Base-by-base conservation (phyloP, 768 basidiomycete genomes). In the Hygrocybe coccinea region DNA sequence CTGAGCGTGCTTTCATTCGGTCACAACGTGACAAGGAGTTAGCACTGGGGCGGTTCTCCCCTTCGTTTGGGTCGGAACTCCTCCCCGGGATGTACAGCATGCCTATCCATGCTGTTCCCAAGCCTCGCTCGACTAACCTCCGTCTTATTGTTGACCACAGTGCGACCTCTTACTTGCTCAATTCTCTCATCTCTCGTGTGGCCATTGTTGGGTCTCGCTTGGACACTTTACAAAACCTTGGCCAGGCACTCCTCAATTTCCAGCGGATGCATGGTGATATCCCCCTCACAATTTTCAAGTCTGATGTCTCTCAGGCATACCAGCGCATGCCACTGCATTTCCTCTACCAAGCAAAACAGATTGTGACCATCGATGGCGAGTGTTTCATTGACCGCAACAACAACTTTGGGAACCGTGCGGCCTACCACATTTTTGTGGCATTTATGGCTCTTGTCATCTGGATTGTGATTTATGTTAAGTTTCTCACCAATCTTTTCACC, bases 81-180 rank as follows among this genome's bases (percentile, higher is more conserved):
- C 61, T 76, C 0, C 77, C 73, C 0, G 76, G 77, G 0, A 80
- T 81, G 78, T 69, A 72, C 41, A 63, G 60, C 22, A 66, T 69
- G 45, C 79, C 75, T 0, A 60, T 78, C 0, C 60, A 70, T 35
- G 69, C 68, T 1, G 70, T 80, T 0, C 77, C 75, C 0, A 76
- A 76, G 35, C 59, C 65, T 0, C 46, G 57, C 0, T 65, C 73
- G 0, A 59, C 60, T 15, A 74, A 77, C 24, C 57, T 74, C 2
- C 57, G 71, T 0, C 64, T 80, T 0, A 62, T 81, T 9, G 68
- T 63, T 8, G 64, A 81, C 54, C 78, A 79, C 10, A 71, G 65
- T 45, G 64, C 1, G 79, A 80, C 57, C 64, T n/a, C n/a, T n/a
- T n/a, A n/a, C n/a, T n/a, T n/a, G n/a, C n/a, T n/a, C n/a, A n/a